phyloP scores from a whole-genome alignment of 2,329 filamentous ascomycete genomes.

The Bipolaris sorokiniana region DNA sequence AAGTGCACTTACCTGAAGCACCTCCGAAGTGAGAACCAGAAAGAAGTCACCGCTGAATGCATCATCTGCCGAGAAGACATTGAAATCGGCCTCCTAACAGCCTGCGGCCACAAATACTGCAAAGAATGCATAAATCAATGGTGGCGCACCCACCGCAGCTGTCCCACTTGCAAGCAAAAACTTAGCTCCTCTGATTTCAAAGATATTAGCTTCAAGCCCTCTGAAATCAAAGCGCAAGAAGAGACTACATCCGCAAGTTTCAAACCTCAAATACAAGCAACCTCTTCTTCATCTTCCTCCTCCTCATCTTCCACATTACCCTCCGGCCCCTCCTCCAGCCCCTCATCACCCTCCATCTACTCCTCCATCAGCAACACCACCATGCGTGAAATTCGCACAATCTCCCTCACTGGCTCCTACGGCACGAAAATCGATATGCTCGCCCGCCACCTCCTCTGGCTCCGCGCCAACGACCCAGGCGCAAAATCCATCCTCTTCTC shows the following conservation, averaged over 20 bases:
- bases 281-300: neutral
- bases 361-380: slow-evolving; percentile 73
- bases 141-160: slow-evolving; percentile 76
- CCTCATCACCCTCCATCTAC: slow-evolving; percentile 67
- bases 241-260: slow-evolving; percentile 50
- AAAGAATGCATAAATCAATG: slow-evolving; percentile 83
- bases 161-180: slow-evolving; percentile 80
- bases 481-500: slow-evolving; percentile 95
- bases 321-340: slow-evolving; percentile 23
- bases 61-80: slow-evolving; percentile 84
- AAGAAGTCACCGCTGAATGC: slow-evolving; percentile 67
- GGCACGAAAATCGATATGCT: slow-evolving; percentile 87
- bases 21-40: slow-evolving; percentile 66
- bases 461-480: slow-evolving; percentile 81
- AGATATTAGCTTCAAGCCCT: slow-evolving; percentile 81
- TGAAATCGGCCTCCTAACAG: slow-evolving; percentile 78
- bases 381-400: slow-evolving; percentile 79
- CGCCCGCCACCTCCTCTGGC: slow-evolving; percentile 77
- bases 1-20: slow-evolving; percentile 78
- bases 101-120: slow-evolving; percentile 88
- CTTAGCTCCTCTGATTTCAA: slow-evolving; percentile 74
- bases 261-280: slow-evolving; percentile 22
- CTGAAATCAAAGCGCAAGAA: slow-evolving; percentile 71
- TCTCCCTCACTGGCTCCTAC: slow-evolving; percentile 76
- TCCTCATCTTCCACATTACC: slow-evolving; percentile 24